Evolutionary conservation across 1,139 yeast genomes (phyloP).

Genomic region (Nakaseomyces nivariensis): DNA sequence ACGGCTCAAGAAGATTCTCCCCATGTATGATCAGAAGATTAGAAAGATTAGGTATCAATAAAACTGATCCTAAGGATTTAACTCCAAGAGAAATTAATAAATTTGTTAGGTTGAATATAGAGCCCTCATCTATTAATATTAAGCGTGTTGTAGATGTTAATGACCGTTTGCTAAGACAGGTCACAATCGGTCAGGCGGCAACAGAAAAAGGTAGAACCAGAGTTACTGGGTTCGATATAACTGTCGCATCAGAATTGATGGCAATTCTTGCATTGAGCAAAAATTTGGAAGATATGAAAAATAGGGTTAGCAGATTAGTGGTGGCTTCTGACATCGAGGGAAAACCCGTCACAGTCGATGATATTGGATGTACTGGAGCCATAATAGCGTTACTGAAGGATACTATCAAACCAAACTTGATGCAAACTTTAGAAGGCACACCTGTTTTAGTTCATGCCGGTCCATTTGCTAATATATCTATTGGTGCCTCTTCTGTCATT

Average conservation of each 20-base stretch:
- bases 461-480: slow-evolving; percentile 95
- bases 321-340: slow-evolving; percentile 77
- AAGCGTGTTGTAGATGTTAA: slow-evolving; percentile 94
- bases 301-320: slow-evolving; percentile 83
- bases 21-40: slow-evolving; percentile 71
- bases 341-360: slow-evolving; percentile 91
- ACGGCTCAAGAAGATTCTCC: slow-evolving; percentile 72
- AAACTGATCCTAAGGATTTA: slow-evolving; percentile 74
- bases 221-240: slow-evolving; percentile 88
- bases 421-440: slow-evolving; percentile 98
- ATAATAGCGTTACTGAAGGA: slow-evolving; percentile 91
- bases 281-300: slow-evolving; percentile 77
- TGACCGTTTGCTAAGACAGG: slow-evolving; percentile 85
- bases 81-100: slow-evolving; percentile 65
- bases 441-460: slow-evolving; percentile 98
- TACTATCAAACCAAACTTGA: slow-evolving; percentile 92
- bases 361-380: slow-evolving; percentile 96
- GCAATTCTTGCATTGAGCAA: slow-evolving; percentile 89
- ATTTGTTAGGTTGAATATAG: slow-evolving; percentile 84
- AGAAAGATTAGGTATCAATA: slow-evolving; percentile 67
- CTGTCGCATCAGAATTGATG: slow-evolving; percentile 97
- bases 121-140: slow-evolving; percentile 92
- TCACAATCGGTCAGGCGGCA: slow-evolving; percentile 88
- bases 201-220: slow-evolving; percentile 89
- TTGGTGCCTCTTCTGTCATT: slow-evolving; percentile 89